phyloP scores from a whole-genome alignment of 225 moss, liverwort and hornwort species.

The Polytrichum formosum region DNA sequence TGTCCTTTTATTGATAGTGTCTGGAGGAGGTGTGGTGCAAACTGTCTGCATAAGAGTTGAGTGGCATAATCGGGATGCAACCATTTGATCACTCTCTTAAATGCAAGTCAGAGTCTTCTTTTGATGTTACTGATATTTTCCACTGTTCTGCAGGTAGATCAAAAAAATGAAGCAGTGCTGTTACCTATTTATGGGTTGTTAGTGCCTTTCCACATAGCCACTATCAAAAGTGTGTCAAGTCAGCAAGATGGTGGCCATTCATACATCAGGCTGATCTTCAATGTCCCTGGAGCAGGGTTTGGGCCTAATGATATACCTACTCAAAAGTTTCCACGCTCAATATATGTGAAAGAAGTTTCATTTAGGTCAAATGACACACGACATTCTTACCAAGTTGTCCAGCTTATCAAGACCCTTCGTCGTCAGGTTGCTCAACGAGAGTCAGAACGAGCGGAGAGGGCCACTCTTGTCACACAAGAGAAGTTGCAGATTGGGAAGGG shows the following conservation, averaged over 20 bases:
- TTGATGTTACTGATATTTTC: background rate
- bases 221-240: conserved; percentile 95
- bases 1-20: too few relatives aligned
- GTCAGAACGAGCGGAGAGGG: conserved; percentile 93
- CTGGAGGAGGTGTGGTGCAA: too few relatives aligned
- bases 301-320: conserved; percentile 81
- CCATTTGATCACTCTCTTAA: too few relatives aligned
- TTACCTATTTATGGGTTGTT: conserved; percentile 84
- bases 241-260: conserved; percentile 99
- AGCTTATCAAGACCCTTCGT: conserved; percentile 92
- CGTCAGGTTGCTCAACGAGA: conserved; percentile 95
- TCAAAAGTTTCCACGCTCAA: conserved; percentile 72
- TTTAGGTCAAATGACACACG: conserved; percentile 96
- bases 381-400: conserved; percentile 98
- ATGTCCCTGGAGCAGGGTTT: conserved; percentile 92
- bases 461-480: conserved; percentile 94
- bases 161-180: conserved; percentile 90
- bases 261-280: conserved; percentile 94
- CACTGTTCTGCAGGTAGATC: conserved; percentile 61
- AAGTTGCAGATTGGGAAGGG: conserved; percentile 76
- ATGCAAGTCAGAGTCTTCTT: too few relatives aligned
- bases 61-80: too few relatives aligned
- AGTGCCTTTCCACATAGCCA: conserved; percentile 96
- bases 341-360: conserved; percentile 93
- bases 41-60: too few relatives aligned